Conservation (phyloP, 1,284 basidiomycete species). For the Vanrija pseudolonga region DNA sequence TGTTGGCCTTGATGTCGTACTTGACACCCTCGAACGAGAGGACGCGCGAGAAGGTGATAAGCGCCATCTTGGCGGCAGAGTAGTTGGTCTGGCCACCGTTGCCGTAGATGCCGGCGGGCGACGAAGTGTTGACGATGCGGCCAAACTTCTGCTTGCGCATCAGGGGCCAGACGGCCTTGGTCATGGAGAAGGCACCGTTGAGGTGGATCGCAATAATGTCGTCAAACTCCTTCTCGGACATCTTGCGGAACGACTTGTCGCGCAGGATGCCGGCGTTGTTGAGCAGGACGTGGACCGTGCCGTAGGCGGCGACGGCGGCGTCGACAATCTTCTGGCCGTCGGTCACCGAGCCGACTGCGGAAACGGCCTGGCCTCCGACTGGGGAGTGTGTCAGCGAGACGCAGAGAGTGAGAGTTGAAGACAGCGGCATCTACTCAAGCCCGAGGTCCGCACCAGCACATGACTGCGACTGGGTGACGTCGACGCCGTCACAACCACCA, state of each 20-base stretch:
- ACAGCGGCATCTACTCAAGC: too few species aligned
- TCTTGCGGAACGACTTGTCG: constrained; percentile 78
- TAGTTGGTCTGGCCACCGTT: constrained; percentile 96
- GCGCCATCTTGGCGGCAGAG: constrained; percentile 63
- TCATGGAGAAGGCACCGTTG: constrained; percentile 91
- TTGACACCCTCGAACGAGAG: constrained; percentile 86
- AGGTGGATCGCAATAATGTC: constrained; percentile 87
- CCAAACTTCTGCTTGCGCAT: constrained; percentile 95
- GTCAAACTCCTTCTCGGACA: constrained; percentile 83
- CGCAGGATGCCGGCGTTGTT: constrained; percentile 97
- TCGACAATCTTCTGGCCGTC: constrained; percentile 81
- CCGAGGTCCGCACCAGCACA: too few species aligned
- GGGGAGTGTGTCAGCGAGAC: constrained; percentile 1
- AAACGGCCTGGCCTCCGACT: constrained; percentile 84
- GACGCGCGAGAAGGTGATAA: constrained; percentile 86
- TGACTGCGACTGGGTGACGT: too few species aligned
- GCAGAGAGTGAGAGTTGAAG: too few species aligned
- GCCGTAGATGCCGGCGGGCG: constrained; percentile 58
- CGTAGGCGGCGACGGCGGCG: constrained; percentile 82
- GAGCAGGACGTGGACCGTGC: constrained; percentile 74
- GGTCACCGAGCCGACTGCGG: constrained; percentile 82
- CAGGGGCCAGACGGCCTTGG: constrained; percentile 93
- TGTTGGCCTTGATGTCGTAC: constrained; percentile 85
- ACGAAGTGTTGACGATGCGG: constrained; percentile 84
- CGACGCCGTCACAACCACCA: neutral